Conservation (phyloP, 169 alveolate species). For the Condylostoma magnum region DNA sequence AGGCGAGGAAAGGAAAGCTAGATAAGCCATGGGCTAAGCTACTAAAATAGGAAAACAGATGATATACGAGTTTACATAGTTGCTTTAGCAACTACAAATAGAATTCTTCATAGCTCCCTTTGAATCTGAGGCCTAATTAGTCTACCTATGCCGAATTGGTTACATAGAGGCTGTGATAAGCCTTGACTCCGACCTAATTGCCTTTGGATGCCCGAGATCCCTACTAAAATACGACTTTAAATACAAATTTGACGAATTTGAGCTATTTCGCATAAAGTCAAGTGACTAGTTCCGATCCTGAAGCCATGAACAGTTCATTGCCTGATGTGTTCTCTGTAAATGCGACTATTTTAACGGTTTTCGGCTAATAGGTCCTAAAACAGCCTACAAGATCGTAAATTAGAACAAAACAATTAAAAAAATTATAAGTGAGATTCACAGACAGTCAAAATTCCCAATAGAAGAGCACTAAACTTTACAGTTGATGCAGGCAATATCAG, state of each 20-base stretch:
- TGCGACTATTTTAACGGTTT: constrained; percentile 82
- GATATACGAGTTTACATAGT: constrained; percentile 78
- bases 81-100: constrained; percentile 60
- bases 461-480: too few species aligned
- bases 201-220: constrained; percentile 87
- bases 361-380: constrained; percentile 74
- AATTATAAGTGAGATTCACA: too few species aligned
- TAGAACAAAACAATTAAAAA: constrained; percentile 23
- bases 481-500: too few species aligned
- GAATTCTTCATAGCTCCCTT: constrained; percentile 96
- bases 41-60: constrained; percentile 62
- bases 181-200: constrained; percentile 95
- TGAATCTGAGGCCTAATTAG: constrained; percentile 98
- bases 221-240: constrained; percentile 61
- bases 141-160: constrained; percentile 91
- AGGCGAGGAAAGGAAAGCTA: constrained; percentile 70
- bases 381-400: constrained; percentile 62
- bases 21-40: constrained; percentile 56
- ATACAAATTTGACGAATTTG: constrained; percentile 47
- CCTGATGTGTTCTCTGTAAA: constrained; percentile 73
- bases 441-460: too few species aligned
- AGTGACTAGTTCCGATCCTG: constrained; percentile 31
- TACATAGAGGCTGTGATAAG: constrained; percentile 84
- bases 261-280: constrained; percentile 36
- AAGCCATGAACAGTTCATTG: constrained; percentile 45